phyloP scores from a whole-genome alignment of 73 alveolate genomes.

The Symbiodinium pilosum region DNA sequence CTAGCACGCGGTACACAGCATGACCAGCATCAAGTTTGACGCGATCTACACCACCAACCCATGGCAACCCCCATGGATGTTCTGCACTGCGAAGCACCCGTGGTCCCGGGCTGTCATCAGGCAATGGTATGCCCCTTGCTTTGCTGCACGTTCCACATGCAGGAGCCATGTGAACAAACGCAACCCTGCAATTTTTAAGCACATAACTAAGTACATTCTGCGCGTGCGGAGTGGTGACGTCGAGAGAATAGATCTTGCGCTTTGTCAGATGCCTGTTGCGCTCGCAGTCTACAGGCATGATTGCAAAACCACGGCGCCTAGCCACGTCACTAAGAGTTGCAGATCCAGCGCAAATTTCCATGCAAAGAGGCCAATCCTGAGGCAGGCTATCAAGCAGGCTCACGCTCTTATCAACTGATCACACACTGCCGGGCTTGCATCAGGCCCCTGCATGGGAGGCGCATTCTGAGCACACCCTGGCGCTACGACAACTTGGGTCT shows the following conservation, averaged over 20 bases:
- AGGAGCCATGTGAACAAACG: neutral
- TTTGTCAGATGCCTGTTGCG: neutral
- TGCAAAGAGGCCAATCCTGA: neutral
- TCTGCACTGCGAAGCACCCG: neutral
- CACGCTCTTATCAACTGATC: neutral
- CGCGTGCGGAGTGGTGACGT: neutral
- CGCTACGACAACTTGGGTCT: neutral
- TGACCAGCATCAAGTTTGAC: neutral
- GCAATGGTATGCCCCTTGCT: constrained; percentile 32
- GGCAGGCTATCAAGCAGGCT: neutral
- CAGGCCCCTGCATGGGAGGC: too few species aligned
- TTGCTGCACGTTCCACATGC: constrained; percentile 50
- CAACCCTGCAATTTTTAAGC: neutral
- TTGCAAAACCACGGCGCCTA: neutral
- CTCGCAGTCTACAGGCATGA: constrained; percentile 18
- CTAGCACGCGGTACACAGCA: neutral
- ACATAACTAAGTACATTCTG: neutral
- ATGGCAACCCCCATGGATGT: neutral
- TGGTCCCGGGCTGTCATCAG: neutral
- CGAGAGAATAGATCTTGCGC: neutral
- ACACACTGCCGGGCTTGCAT: neutral
- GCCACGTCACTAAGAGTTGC: neutral
- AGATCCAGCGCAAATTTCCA: constrained; percentile 24
- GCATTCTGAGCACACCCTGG: neutral
- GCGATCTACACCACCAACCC: neutral